phyloP scores from a whole-genome alignment of 2,329 filamentous ascomycete species.

The Calonectria pteridis region DNA sequence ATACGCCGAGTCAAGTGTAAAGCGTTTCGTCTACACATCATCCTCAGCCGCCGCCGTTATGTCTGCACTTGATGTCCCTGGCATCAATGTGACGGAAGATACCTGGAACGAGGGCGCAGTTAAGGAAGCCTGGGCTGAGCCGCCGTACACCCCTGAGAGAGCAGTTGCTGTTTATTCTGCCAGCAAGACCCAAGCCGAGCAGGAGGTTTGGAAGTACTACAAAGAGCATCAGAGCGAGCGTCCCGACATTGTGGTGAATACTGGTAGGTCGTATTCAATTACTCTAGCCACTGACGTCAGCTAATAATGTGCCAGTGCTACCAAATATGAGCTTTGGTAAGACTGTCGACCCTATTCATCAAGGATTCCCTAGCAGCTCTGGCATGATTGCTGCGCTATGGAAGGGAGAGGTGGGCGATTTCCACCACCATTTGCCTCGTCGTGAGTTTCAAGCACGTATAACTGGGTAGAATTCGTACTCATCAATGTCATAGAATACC shows the following conservation, averaged over 20 bases:
- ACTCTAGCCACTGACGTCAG: fast-evolving
- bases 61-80: not conserved
- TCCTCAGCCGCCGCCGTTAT: slow-evolving; percentile 25
- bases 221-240: slow-evolving; percentile 37
- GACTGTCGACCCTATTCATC: slow-evolving; percentile 33
- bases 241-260: slow-evolving; percentile 45
- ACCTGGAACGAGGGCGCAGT: slow-evolving; percentile 52
- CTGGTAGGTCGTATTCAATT: not conserved
- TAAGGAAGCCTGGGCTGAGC: slow-evolving; percentile 51
- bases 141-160: slow-evolving; percentile 48
- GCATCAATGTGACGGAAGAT: slow-evolving; percentile 26
- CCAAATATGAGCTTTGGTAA: slow-evolving; percentile 46
- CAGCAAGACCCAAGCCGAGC: slow-evolving; percentile 53
- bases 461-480: fast-evolving
- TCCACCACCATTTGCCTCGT: not conserved
- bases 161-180: slow-evolving; percentile 50
- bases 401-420: slow-evolving; percentile 26
- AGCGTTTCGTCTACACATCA: slow-evolving; percentile 51
- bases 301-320: slow-evolving; percentile 32
- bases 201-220: slow-evolving; percentile 53
- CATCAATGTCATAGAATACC: slow-evolving; percentile 52
- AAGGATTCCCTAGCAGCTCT: slow-evolving; percentile 41
- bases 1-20: slow-evolving; percentile 48
- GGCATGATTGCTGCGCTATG: slow-evolving; percentile 36
- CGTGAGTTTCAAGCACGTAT: slow-evolving; percentile 4